Evolutionary conservation across 140 eudicot genomes (phyloP).

Genomic region (Senecio squalidus): DNA sequence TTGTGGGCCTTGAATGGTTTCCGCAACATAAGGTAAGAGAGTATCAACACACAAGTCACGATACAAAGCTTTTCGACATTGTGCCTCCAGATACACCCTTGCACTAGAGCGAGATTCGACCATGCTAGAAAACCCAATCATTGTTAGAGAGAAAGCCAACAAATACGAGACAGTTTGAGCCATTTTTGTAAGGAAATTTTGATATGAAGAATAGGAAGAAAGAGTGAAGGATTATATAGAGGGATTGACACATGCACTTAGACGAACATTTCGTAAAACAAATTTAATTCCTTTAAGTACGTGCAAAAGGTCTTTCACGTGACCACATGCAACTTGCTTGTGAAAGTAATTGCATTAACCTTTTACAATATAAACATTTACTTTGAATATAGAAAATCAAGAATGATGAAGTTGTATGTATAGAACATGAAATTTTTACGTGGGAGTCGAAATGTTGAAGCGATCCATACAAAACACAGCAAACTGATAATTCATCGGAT

Average conservation of each 20-base stretch:
- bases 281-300: constrained; percentile 30
- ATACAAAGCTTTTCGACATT: constrained; percentile 40
- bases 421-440: no score
- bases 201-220: constrained; percentile 16
- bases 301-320: constrained; percentile 30
- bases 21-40: constrained; percentile 28
- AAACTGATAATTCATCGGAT: no score
- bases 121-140: constrained; percentile 14
- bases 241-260: constrained; percentile 15
- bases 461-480: no score
- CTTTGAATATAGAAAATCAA: neutral
- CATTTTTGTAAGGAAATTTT: constrained; percentile 24
- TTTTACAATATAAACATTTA: neutral
- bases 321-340: constrained; percentile 31
- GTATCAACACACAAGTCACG: constrained; percentile 38
- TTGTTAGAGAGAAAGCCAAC: constrained; percentile 30
- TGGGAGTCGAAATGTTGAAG: no score
- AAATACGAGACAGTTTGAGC: constrained; percentile 24
- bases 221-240: constrained; percentile 12
- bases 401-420: no score
- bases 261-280: neutral
- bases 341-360: neutral
- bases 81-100: constrained; percentile 38
- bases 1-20: constrained; percentile 29
- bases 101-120: constrained; percentile 40